Base-by-base conservation (phyloP, 495 filamentous ascomycete genomes). In the Aspergillus nanangensis region DNA sequence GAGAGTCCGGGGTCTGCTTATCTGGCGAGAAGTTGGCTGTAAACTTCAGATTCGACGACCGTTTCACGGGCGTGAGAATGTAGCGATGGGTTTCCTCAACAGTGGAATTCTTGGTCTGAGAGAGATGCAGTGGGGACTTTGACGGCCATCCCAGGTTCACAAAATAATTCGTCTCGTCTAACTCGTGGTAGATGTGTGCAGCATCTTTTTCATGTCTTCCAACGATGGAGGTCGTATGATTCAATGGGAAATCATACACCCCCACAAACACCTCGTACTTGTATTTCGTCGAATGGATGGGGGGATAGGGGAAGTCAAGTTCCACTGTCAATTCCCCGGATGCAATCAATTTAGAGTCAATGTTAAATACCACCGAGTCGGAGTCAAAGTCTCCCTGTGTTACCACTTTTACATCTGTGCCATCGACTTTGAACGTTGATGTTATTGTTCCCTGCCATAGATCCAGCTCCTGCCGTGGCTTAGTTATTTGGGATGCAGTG, bases 201-300 rank as follows among this genome's bases (percentile, higher is more conserved):
- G 35, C 19, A 14, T 42, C 23, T 19, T 27, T n/a, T 21, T 13
- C 15, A 4, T 27, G 13, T 1, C 17, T 18, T 1, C 18, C 5
- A 3, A 36, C 21, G 22, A 53, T 41, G 3, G 38, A 18, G 5
- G 45, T 53, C 1, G 45, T 49, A 22, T 53, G 51, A 17, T 53
- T 49, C 4, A 22, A 18, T 0, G 51, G 41, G 20, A 53, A 48
- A 24, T 45, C 45, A 14, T 53, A 45, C 0, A 41, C 45, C 4
- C 45, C 51, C 4, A 49, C 51, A 31, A 53, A 53, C 1, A 53
- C 45, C 41, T 53, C 51, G 20, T 45, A 53, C 25, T 53, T 53
- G 17, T 48, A 53, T 14, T 45, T 42, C 1, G 51, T 53, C 1
- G 51, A 23, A 24, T 53, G 51, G 17, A 49, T 45, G 1, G 45